Conservation (phyloP, 306 rosid genomes). For the Senna tora region DNA sequence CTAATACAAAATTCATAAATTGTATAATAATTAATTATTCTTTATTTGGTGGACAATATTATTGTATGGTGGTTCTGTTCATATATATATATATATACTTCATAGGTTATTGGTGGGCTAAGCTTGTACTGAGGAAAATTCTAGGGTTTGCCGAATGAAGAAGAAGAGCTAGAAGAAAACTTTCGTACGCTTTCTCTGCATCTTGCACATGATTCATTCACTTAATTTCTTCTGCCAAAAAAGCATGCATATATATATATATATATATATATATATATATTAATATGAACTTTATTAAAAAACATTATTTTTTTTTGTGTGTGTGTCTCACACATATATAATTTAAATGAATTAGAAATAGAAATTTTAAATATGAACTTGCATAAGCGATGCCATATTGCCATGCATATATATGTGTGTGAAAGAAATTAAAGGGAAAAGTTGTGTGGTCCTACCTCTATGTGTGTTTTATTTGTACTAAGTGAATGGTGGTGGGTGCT, state of each 20-base stretch:
- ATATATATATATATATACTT: too few species aligned
- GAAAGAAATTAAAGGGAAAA: conserved; percentile 44
- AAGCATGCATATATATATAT: conserved; percentile 22
- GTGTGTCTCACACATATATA: not conserved
- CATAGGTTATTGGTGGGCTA: too few species aligned
- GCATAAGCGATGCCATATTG: too few species aligned
- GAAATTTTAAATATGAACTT: conserved; percentile 2
- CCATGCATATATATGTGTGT: conserved; percentile 79
- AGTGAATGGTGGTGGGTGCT: conserved; percentile 37
- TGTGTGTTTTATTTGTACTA: conserved; percentile 26
- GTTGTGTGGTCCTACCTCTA: conserved; percentile 68
- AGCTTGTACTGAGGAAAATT: not conserved
- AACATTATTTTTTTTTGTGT: conserved; percentile 18
- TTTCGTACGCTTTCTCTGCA: conserved; percentile 35
- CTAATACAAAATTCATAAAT: too few species aligned
- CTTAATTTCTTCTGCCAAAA: conserved; percentile 38
- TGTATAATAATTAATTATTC: too few species aligned
- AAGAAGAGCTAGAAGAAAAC: conserved; percentile 43
- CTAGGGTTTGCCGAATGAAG: conserved; percentile 42
- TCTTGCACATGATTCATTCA: conserved; percentile 37
- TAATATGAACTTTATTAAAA: too few species aligned
- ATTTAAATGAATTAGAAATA: too few species aligned
- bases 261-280: too few species aligned
- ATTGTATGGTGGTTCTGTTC: too few species aligned
- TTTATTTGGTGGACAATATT: too few species aligned